Conservation (phyloP, 1,139 yeast genomes). For the Yamadazyma mexicana region DNA sequence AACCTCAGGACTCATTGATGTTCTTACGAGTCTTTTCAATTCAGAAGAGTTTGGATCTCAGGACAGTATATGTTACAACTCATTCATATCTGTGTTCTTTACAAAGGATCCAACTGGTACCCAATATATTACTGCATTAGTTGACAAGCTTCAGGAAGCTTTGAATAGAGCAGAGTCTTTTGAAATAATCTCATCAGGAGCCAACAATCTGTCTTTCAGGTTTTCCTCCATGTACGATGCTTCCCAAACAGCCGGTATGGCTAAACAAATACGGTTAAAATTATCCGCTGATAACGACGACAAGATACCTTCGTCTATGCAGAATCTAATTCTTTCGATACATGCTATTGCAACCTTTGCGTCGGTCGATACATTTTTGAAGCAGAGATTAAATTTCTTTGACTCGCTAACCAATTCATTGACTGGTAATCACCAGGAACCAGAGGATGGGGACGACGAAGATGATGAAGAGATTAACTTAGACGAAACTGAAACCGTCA, state of each 20-base stretch:
- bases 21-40: constrained; percentile 44
- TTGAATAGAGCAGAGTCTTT: constrained; percentile 75
- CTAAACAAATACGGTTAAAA: constrained; percentile 67
- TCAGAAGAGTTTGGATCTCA: constrained; percentile 24
- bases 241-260: constrained; percentile 59
- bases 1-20: constrained; percentile 62
- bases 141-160: constrained; percentile 68
- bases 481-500: not conserved
- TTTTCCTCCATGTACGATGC: constrained; percentile 16
- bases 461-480: constrained; percentile 9
- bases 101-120: constrained; percentile 19
- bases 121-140: constrained; percentile 22
- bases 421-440: constrained; percentile 12
- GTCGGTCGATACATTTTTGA: constrained; percentile 66
- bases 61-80: constrained; percentile 30
- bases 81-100: constrained; percentile 52
- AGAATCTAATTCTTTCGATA: constrained; percentile 59
- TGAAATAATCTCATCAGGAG: constrained; percentile 64
- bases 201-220: constrained; percentile 9
- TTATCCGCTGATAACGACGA: constrained; percentile 32
- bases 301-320: constrained; percentile 29
- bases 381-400: constrained; percentile 28
- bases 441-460: constrained; percentile 14
- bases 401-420: constrained; percentile 16
- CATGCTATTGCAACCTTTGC: constrained; percentile 88